Base-by-base conservation (phyloP, 495 filamentous ascomycete species). In the Lophiostoma macrostomum region DNA sequence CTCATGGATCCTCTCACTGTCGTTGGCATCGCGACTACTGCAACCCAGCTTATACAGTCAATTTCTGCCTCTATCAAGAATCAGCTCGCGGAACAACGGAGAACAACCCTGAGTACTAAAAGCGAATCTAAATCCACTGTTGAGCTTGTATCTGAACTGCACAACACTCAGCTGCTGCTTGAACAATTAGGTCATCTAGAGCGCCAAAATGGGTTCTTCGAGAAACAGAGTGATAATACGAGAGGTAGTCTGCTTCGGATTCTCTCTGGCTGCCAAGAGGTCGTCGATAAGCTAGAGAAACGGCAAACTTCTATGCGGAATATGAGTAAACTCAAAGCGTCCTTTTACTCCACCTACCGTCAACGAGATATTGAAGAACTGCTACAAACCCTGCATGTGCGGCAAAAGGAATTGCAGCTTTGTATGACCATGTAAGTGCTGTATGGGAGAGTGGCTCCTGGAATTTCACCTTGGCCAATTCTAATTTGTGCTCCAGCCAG, bases 361-460 rank as follows among this genome's bases (percentile, higher is more conserved):
- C 38, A 41, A 24, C 38, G 38, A 5, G 38, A 41, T 4, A 22
- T 24, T 24, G 38, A 41, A 19, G 24, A 20, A 20, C 38, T 41
- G 12, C 12, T 41, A 4, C 16, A 19, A 12, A 20, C 38, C 38
- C 13, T 41, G 13, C 38, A 41, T 22, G 20, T 24, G 3, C 19
- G 24, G 6, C 38, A 41, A 20, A 19, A 41, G 38, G 38, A 41
- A 20, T 41, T 41, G 38, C 38, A 22, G 38, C 20, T 41, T 8
- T 41, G 19, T 10, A 19, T 41, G 38, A 41, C 38, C 3, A 24
- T 41, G 38, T 41, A 41, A 41, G 38, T 20, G 12, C 12, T 4
- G 29, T 7, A 41, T 7, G 19, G 19, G 12, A 41, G 2, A 4
- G 16, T 19, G 16, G 12, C 3, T 20, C 12, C 10, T 13, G 19